Evolutionary conservation across 2,329 filamentous ascomycete genomes (phyloP), one percentile per base, ranked within the genome.

Genomic region (Celoporthe dispersa): DNA sequence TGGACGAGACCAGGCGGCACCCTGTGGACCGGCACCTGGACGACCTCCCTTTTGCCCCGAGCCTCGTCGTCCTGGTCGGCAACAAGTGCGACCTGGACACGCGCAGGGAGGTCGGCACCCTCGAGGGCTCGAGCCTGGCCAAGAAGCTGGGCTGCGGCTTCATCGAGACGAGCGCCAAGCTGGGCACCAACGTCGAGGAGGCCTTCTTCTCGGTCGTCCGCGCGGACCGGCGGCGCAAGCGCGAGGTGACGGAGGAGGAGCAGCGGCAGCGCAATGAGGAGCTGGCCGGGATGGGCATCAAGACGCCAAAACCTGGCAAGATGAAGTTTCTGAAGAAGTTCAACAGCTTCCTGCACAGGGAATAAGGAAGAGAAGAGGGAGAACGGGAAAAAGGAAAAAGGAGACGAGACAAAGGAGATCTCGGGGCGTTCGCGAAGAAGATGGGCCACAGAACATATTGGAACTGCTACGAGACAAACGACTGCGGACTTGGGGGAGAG

Each of bases 151-250:
- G 70, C n/a, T 71, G 70, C n/a, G 51, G 60, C 67, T 71, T 71
- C 70, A 53, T 71, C 68, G 70, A 71, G 64, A 71, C 70, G 59
- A 71, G 70, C 22, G 70, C 70, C 22, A 71, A 71, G 70, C 66
- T 66, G 51, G 67, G 70, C 48, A 71, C 67, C 25, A 71, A 71
- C 64, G 70, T 71, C 28, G 70, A 71, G 57, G 68, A 69, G 67
- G 70, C 68, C 33, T 71, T 71, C 61, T 71, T 70, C 67, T 70
- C 68, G 28, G 67, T 71, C n/a, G 68, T 71, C 37, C 68, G 70
- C 60, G 70, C 70, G n/a, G 70, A 71, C 64, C 68, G 70, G 39
- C 53, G 62, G 48, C 68, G 68, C 28, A 69, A 69, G 57, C 64
- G 64, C 31, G 64, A 69, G 16, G 48, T 61, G 25, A 41, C 31